These are phyloP conservation scores for Lipomyces yamadae DNA, from an alignment of 805 yeast species.

Conservation along the genomic window DNA sequence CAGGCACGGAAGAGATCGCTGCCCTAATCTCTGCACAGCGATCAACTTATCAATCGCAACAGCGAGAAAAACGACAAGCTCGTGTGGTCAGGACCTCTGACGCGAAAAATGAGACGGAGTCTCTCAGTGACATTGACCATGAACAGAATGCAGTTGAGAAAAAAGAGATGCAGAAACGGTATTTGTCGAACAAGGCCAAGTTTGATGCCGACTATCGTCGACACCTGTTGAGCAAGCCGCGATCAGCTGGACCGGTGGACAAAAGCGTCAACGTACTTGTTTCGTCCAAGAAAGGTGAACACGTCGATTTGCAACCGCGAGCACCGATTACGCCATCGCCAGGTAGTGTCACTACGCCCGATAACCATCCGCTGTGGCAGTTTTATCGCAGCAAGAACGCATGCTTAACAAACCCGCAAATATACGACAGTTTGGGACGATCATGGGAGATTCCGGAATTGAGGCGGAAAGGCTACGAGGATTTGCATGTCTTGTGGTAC, in stretches of 20 bases:
- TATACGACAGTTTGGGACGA: conserved; percentile 57
- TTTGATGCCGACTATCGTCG: neutral
- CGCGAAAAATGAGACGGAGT: neutral
- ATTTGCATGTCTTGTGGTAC: conserved; percentile 91
- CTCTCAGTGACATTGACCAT: neutral
- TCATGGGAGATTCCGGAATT: conserved; percentile 89
- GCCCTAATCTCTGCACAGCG: neutral
- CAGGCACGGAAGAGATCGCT: neutral
- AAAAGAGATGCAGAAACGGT: neutral
- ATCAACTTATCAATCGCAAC: neutral
- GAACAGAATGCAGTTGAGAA: neutral
- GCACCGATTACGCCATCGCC: conserved; percentile 92
- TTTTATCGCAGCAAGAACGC: conserved; percentile 61
- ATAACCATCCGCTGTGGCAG: conserved; percentile 94
- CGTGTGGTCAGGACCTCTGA: neutral
- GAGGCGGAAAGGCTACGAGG: conserved; percentile 89
- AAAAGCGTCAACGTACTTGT: conserved; percentile 22
- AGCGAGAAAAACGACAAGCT: neutral
- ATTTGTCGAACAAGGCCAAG: neutral
- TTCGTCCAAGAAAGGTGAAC: conserved; percentile 25
- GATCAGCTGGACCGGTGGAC: conserved; percentile 19
- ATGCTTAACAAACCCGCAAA: conserved; percentile 63
- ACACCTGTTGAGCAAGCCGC: conserved; percentile 5
- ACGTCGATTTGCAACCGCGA: conserved; percentile 30
- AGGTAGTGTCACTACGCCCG: conserved; percentile 60